Conservation (phyloP, 2,329 filamentous ascomycete genomes). For the Penicillium vulpinum region DNA sequence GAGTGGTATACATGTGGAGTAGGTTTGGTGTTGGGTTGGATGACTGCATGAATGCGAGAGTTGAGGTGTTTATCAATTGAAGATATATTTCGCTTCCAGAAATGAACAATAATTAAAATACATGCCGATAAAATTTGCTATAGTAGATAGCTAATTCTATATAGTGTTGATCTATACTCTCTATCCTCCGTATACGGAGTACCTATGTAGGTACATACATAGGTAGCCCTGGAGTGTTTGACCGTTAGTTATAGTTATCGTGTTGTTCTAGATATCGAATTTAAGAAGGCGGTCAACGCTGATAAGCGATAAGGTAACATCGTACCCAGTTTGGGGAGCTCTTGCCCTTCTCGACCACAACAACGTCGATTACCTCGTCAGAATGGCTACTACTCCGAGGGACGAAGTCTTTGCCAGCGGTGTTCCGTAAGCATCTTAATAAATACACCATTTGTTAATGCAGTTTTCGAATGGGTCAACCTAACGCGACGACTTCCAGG, state of each 20-base stretch:
- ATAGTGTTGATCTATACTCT: neutral
- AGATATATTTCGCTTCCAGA: neutral
- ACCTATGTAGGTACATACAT: no score
- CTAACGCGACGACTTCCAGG: constrained; percentile 37
- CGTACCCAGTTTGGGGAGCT: neutral
- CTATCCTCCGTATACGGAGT: no score
- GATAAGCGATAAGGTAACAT: neutral
- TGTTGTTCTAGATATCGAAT: neutral
- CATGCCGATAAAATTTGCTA: neutral
- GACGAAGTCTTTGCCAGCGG: neutral
- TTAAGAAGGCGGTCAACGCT: neutral
- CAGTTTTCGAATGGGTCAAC: neutral
- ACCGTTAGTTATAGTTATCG: neutral
- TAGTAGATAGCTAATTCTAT: no score
- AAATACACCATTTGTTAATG: neutral
- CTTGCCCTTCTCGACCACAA: neutral
- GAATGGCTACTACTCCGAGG: neutral
- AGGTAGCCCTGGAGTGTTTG: no score
- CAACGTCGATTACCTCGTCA: neutral
- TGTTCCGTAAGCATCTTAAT: constrained; percentile 48
- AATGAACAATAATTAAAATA: neutral
- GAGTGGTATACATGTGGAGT: constrained; percentile 22
- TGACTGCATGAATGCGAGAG: constrained; percentile 10
- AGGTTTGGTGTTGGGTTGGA: constrained; percentile 2
- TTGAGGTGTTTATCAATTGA: constrained; percentile 11